phyloP scores from a whole-genome alignment of 2,329 filamentous ascomycete genomes.

The Periconia digitata region DNA sequence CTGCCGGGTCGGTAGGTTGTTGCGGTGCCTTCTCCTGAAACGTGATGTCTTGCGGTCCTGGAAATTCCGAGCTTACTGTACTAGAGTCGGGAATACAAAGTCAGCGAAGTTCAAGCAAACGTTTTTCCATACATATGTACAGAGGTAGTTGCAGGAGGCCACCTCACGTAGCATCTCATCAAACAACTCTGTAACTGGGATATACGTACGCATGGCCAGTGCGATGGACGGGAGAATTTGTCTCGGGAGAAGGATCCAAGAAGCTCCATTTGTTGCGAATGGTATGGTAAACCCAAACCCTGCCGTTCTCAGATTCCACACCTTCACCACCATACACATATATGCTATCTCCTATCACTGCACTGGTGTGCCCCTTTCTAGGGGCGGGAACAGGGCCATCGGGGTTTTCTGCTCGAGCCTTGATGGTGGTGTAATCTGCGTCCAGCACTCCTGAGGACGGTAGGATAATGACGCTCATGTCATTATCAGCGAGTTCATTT shows the following conservation, averaged over 20 bases:
- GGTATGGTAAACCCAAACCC: conserved; percentile 50
- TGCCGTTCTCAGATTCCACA: conserved; percentile 38
- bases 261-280: conserved; percentile 44
- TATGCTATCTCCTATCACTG: conserved; percentile 47
- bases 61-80: conserved; percentile 44
- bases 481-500: conserved; percentile 50
- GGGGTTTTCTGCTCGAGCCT: conserved; percentile 29
- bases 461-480: conserved; percentile 56
- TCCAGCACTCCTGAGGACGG: conserved; percentile 48
- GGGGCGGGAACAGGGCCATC: conserved; percentile 40
- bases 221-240: conserved; percentile 32
- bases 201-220: conserved; percentile 40
- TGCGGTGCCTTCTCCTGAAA: conserved; percentile 41
- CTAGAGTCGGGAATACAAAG: too few relatives aligned
- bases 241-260: conserved; percentile 37
- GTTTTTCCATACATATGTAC: too few relatives aligned
- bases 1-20: conserved; percentile 44
- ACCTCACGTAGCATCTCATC: too few relatives aligned
- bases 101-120: too few relatives aligned
- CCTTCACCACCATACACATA: conserved; percentile 49
- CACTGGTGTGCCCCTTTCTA: conserved; percentile 46
- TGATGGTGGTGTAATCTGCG: conserved; percentile 45
- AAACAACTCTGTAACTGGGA: too few relatives aligned
- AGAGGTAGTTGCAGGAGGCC: too few relatives aligned
- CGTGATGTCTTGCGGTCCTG: conserved; percentile 35